phyloP scores from a whole-genome alignment of 257 asterid genomes.

The Solanum virginianum region DNA sequence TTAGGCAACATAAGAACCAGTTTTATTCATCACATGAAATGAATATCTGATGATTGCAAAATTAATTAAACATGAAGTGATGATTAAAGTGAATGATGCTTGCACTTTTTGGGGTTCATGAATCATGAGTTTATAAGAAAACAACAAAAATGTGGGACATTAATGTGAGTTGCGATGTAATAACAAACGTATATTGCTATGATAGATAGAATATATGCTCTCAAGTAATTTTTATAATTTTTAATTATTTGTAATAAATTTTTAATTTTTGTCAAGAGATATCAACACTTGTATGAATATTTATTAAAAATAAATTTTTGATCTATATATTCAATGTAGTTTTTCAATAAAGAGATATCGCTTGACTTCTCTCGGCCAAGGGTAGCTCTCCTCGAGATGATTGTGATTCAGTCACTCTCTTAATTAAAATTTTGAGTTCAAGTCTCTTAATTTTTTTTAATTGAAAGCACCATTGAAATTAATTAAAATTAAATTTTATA shows the following conservation, averaged over 20 bases:
- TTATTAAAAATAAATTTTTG: too few species aligned
- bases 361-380: too few species aligned
- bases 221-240: too few species aligned
- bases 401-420: not conserved
- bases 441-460: too few species aligned
- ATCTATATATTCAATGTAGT: too few species aligned
- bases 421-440: not conserved
- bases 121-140: not conserved
- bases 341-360: too few species aligned
- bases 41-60: not conserved
- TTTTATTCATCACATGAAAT: not conserved
- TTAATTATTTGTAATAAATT: too few species aligned
- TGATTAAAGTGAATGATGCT: not conserved
- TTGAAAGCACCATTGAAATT: fast-evolving
- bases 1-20: not conserved
- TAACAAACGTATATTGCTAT: too few species aligned
- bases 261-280: too few species aligned
- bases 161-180: not conserved
- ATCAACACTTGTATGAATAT: too few species aligned
- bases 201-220: too few species aligned
- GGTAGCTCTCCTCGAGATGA: not conserved
- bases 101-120: not conserved
- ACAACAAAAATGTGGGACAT: not conserved
- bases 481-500: not conserved
- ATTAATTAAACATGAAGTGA: not conserved